Conservation (phyloP, 352 stramenopile species). For the Aphanomyces invadans region DNA sequence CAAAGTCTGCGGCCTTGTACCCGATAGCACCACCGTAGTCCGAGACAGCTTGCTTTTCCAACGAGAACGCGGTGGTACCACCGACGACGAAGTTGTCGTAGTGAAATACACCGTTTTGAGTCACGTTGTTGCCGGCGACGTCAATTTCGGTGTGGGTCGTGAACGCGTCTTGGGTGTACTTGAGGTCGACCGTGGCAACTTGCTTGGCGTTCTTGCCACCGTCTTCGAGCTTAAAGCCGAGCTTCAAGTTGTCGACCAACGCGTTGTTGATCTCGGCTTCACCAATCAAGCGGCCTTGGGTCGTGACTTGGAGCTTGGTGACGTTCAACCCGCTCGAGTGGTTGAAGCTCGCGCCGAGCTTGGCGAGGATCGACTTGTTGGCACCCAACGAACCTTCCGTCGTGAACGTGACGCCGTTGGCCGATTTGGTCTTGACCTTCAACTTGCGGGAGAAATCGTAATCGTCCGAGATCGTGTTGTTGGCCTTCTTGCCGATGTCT, state of each 20-base stretch:
- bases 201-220: conserved; percentile 57
- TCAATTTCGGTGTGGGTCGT: conserved; percentile 63
- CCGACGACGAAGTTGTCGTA: conserved; percentile 74
- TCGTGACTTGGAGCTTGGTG: conserved; percentile 85
- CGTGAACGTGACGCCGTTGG: conserved; percentile 82
- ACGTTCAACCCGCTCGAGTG: conserved; percentile 34
- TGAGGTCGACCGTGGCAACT: conserved; percentile 57
- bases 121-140: conserved; percentile 52
- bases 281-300: conserved; percentile 60
- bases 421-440: conserved; percentile 85
- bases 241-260: conserved; percentile 62
- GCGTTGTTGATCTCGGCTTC: conserved; percentile 77
- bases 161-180: conserved; percentile 73
- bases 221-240: conserved; percentile 82
- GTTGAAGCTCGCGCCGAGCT: conserved; percentile 70
- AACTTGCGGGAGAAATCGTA: conserved; percentile 88
- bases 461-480: conserved; percentile 81
- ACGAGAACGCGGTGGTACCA: conserved; percentile 60
- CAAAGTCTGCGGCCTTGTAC: conserved; percentile 71
- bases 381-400: conserved; percentile 67
- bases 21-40: conserved; percentile 78
- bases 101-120: conserved; percentile 58
- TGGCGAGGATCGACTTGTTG: conserved; percentile 82
- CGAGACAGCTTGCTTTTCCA: conserved; percentile 73
- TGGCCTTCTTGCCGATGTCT: conserved; percentile 78